Percentiles rank a stretch among this genome's conserved stretches.
These are phyloP conservation scores for Polytrichum commune DNA, from an alignment of 225 moss, liverwort and hornwort genomes.

Conservation along the genomic window DNA sequence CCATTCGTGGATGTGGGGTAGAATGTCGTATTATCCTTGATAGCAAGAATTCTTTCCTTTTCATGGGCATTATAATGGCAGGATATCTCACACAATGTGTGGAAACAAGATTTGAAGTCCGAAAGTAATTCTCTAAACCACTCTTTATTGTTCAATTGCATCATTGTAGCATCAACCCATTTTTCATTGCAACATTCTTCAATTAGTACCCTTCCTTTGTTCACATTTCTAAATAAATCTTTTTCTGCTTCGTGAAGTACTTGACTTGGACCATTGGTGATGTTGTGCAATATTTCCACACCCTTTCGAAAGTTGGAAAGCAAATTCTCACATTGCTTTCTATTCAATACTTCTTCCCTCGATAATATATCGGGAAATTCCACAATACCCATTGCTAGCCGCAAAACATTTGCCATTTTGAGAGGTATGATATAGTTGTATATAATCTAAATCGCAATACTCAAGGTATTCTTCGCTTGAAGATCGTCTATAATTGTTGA, in stretches of 20 bases:
- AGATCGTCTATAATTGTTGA: no score
- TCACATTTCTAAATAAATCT: neutral
- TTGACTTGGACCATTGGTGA: neutral
- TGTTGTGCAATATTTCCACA: neutral
- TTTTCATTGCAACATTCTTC: neutral
- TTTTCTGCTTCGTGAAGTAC: neutral
- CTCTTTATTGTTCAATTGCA: neutral
- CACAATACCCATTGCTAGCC: no score
- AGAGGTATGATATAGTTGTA: no score
- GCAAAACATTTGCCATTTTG: no score
- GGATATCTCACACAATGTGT: neutral
- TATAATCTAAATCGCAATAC: no score
- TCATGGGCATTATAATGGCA: neutral
- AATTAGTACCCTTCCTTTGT: neutral
- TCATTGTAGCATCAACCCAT: neutral
- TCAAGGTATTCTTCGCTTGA: no score
- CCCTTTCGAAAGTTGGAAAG: neutral
- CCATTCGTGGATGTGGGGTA: neutral
- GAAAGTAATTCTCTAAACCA: neutral
- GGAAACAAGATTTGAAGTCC: neutral
- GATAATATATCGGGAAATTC: neutral
- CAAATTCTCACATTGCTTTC: neutral
- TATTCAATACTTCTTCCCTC: neutral
- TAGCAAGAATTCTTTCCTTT: neutral
- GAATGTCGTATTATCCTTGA: neutral